phyloP scores from a whole-genome alignment of 164 flowering plant species.

The Liriodendron chinense region DNA sequence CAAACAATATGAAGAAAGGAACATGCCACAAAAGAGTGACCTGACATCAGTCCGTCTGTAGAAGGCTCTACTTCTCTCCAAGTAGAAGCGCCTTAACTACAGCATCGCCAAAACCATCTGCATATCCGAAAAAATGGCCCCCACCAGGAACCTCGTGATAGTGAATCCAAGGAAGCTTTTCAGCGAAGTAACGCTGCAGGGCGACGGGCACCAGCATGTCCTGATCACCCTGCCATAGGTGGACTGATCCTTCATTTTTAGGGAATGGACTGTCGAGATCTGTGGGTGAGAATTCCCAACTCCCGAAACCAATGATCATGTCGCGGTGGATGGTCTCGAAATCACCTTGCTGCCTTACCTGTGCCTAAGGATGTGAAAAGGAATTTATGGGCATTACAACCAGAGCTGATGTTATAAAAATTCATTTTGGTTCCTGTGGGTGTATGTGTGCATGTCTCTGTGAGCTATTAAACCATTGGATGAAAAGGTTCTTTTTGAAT shows the following conservation, averaged over 20 bases:
- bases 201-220: constrained; percentile 52
- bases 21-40: background rate
- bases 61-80: constrained; percentile 14
- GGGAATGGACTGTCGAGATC: constrained; percentile 62
- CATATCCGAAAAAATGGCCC: constrained; percentile 52
- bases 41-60: background rate
- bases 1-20: background rate
- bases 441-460: too few relatives aligned
- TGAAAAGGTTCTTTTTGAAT: too few relatives aligned
- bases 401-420: too few relatives aligned
- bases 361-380: constrained; percentile 33
- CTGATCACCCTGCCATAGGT: constrained; percentile 75
- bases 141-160: constrained; percentile 63
- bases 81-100: constrained; percentile 21
- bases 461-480: too few relatives aligned
- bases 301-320: constrained; percentile 63
- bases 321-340: constrained; percentile 53
- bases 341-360: constrained; percentile 62
- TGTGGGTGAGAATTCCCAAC: constrained; percentile 70
- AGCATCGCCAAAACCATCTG: constrained; percentile 29
- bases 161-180: constrained; percentile 61
- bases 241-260: constrained; percentile 56
- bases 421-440: too few relatives aligned
- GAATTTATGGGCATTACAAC: too few relatives aligned
- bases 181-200: constrained; percentile 50